These are phyloP conservation scores for Pythium coloratum DNA, from an alignment of 352 stramenopile genomes.

Conservation along the genomic window DNA sequence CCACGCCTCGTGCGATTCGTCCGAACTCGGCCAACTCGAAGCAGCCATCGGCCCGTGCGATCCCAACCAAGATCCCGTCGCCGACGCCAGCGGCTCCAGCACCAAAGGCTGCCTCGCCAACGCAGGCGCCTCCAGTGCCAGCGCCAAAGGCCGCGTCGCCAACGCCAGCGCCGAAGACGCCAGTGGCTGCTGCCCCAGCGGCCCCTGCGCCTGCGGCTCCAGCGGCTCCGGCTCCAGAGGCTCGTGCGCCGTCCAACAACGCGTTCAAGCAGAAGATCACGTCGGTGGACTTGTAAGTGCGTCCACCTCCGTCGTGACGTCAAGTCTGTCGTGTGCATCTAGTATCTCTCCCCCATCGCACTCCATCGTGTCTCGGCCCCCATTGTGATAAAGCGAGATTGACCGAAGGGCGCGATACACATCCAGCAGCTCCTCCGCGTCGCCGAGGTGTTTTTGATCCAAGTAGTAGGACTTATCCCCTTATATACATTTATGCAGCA, in stretches of 20 bases:
- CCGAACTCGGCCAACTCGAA: constrained; percentile 14
- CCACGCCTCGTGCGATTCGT: constrained; percentile 25
- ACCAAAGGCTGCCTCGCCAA: constrained; percentile 4
- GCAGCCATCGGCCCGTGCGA: constrained; percentile 19
- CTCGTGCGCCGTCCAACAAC: constrained; percentile 24
- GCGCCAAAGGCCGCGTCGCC: constrained; percentile 1
- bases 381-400: constrained; percentile 3
- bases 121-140: constrained; percentile 1
- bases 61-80: constrained; percentile 6
- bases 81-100: constrained; percentile 11
- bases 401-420: background rate
- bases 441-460: constrained; percentile 3
- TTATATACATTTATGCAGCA: constrained; percentile 7
- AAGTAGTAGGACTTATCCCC: background rate
- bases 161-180: constrained; percentile 4
- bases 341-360: constrained; percentile 10
- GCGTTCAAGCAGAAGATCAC: constrained; percentile 25
- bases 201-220: constrained; percentile 14
- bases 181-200: constrained; percentile 3
- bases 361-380: background rate
- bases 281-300: constrained; percentile 26
- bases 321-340: constrained; percentile 13
- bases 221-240: constrained; percentile 16
- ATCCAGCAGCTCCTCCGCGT: constrained; percentile 3
- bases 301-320: background rate